These are phyloP conservation scores for Cladosporium velox DNA, from an alignment of 2,329 filamentous ascomycete genomes.

Conservation along the genomic window DNA sequence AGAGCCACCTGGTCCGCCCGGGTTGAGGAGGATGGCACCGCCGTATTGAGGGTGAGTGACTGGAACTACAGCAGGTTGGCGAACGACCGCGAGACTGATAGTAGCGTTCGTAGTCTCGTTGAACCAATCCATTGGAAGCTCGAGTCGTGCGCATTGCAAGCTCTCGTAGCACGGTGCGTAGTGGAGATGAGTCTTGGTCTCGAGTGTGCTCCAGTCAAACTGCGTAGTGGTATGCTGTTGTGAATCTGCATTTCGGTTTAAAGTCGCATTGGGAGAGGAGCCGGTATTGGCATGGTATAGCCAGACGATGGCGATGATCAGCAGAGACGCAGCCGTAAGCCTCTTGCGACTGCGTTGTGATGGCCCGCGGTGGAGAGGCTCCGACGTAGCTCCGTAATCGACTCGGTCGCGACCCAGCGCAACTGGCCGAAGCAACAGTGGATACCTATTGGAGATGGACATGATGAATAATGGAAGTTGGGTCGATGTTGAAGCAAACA, in stretches of 20 bases:
- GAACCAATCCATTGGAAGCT: constrained; percentile 49
- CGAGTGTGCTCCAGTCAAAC: constrained; percentile 17
- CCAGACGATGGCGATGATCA: neutral
- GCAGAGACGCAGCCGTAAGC: neutral
- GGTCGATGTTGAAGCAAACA: neutral
- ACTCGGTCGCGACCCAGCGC: neutral
- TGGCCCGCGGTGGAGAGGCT: neutral
- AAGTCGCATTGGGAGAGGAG: neutral
- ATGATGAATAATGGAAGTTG: neutral
- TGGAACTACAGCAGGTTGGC: constrained; percentile 44
- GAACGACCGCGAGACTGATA: constrained; percentile 47
- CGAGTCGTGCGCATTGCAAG: constrained; percentile 49
- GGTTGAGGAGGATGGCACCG: constrained; percentile 44
- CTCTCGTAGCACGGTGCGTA: constrained; percentile 14
- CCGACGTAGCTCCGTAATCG: neutral
- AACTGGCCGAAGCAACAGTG: neutral
- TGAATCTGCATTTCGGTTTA: no score
- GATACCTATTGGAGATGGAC: neutral
- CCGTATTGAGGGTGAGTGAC: constrained; percentile 43
- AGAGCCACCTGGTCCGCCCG: constrained; percentile 45
- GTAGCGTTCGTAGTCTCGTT: constrained; percentile 30
- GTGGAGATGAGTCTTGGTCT: neutral
- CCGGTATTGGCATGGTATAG: neutral
- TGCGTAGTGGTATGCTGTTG: neutral
- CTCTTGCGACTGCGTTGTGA: neutral